Evolutionary conservation across 257 asterid species (phyloP), one percentile per base, ranked within the genome.

Genomic region (Solanum clarkiae): DNA sequence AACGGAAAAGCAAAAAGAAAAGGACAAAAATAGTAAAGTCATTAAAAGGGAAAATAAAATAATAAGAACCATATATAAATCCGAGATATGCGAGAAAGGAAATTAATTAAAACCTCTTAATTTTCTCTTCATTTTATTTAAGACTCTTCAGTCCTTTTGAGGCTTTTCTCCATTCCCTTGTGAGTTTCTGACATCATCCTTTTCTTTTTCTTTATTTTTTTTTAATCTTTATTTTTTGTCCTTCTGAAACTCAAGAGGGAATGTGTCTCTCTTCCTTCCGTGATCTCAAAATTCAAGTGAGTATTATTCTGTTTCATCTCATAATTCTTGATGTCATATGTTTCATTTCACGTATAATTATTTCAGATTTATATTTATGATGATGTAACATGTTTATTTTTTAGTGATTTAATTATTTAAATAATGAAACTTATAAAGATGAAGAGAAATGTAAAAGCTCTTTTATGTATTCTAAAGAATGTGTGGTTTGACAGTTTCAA

Each of bases 161-260:
- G n/a, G 54, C 32, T 29, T 26, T 68, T 53, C 70, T 51, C 22
- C 86, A 84, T 84, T 84, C 81, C 86, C 86, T 69, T 36, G 86
- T 53, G 86, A 84, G 68, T 84, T 84, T 84, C 86, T 26, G 53
- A 77, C 47, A 17, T 53, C 82, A 53, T 26, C 40, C 16, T 53
- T 77, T 32, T 32, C 36, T 32, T 26, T 11, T 66, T 51, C n/a
- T 53, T 29, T 10, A 2, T 16, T 17, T 5, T 0, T 45, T 75
- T 77, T 79, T 77, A 9, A 24, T 77, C 80, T 42, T 55, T 55
- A 16, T 47, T 8, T 26, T 47, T 63, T 49, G 14, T 36, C 40
- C 36, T 49, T 83, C 10, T 66, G 80, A 83, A 83, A 63, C 80
- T 84, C 86, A 66, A 66, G 63, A 24, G 86, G 81, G 86, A 54